phyloP scores from a whole-genome alignment of 805 yeast species.

The Starmerella geochares region DNA sequence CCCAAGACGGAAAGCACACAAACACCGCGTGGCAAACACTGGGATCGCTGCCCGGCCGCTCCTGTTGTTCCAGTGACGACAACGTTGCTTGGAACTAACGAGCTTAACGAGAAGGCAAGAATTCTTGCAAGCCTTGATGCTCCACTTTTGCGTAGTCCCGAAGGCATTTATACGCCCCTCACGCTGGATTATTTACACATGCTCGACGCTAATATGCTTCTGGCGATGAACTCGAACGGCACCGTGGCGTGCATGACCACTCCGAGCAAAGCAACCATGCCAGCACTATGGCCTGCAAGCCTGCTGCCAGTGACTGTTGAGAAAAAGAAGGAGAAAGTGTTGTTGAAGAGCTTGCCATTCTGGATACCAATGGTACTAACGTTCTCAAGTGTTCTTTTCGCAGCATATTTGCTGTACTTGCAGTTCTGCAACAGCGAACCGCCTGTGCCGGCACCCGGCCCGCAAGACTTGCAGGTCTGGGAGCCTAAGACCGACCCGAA shows the following conservation, averaged over 20 bases:
- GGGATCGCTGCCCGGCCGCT: background rate
- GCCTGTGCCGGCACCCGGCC: background rate
- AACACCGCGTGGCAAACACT: background rate
- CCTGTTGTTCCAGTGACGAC: background rate
- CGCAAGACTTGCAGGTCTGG: constrained; percentile 1
- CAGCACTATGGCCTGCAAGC: background rate
- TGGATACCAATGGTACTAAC: background rate
- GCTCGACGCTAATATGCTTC: background rate
- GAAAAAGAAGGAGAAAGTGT: background rate
- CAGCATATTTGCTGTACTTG: background rate
- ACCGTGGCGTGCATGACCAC: constrained; percentile 1
- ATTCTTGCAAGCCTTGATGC: background rate
- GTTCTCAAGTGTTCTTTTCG: background rate
- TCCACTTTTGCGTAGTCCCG: background rate
- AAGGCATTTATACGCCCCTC: background rate
- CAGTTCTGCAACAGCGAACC: background rate
- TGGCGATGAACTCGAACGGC: background rate
- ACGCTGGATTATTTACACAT: background rate
- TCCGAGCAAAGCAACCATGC: background rate
- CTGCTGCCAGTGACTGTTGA: background rate
- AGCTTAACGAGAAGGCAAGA: background rate
- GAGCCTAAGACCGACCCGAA: background rate
- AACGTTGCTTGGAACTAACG: background rate
- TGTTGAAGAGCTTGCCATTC: background rate
- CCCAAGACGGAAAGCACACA: too few species aligned